These are phyloP conservation scores for cucumber (Cucumis sativus) DNA, from an alignment of 306 rosid genomes.

Conservation along the genomic window DNA sequence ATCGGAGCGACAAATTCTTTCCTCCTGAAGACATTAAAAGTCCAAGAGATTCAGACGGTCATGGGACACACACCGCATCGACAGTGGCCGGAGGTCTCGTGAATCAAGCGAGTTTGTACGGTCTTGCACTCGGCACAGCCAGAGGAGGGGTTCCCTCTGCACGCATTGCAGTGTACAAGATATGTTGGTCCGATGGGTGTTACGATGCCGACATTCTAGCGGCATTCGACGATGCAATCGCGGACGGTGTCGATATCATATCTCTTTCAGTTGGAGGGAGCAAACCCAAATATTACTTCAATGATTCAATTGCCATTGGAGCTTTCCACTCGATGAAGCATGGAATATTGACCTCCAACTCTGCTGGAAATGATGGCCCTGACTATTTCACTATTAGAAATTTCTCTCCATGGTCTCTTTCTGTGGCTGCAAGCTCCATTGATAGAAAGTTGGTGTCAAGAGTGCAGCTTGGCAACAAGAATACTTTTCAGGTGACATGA, in stretches of 20 bases:
- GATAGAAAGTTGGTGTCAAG: constrained; percentile 24
- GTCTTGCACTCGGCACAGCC: constrained; percentile 23
- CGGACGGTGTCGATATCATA: constrained; percentile 40
- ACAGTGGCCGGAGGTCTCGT: constrained; percentile 31
- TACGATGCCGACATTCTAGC: not conserved
- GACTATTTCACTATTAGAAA: not conserved
- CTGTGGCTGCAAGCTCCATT: constrained; percentile 38
- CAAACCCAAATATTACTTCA: constrained; percentile 1
- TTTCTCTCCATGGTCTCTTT: constrained; percentile 38
- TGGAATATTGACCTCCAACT: constrained; percentile 28
- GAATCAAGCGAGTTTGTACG: constrained; percentile 13
- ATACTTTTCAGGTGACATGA: constrained; percentile 13
- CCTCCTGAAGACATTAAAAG: not conserved
- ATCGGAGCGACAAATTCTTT: not conserved
- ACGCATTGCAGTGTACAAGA: constrained; percentile 31
- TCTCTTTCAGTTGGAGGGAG: constrained; percentile 14
- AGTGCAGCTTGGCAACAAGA: constrained; percentile 24
- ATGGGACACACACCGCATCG: constrained; percentile 42
- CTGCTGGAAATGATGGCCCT: constrained; percentile 32
- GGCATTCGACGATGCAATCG: constrained; percentile 35
- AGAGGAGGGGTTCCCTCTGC: constrained; percentile 26
- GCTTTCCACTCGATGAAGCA: constrained; percentile 41
- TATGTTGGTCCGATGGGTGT: constrained; percentile 16
- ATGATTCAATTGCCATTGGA: constrained; percentile 20
- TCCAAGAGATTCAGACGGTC: constrained; percentile 26